Evolutionary conservation across 2,329 filamentous ascomycete genomes (phyloP), one percentile per base, ranked within the genome.

Genomic region (Samsoniella hepiali): DNA sequence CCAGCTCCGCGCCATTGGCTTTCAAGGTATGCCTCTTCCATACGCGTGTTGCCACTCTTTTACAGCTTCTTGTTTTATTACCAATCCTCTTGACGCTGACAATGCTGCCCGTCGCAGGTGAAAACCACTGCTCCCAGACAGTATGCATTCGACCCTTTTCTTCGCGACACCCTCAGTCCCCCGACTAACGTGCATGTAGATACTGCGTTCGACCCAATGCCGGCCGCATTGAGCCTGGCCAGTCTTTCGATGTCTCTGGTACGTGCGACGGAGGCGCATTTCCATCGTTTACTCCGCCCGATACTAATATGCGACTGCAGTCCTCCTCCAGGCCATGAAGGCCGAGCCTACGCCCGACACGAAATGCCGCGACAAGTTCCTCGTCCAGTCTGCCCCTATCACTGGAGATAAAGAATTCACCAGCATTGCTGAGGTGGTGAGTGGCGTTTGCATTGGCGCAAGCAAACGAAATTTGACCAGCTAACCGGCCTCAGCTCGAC

Each of bases 101-200:
- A 59, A 63, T 58, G 40, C 8, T 42, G 13, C 5, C 40, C n/a
- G 45, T 49, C 44, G 15, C 70, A 97, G 93, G 95, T 99, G 78
- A 99, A 99, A 88, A 99, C 95, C 56, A 99, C 95, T 67, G 95
- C 95, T 57, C 95, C 95, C 40, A 98, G 98, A 81, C 95, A 98
- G 94, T 99, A 91, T 74, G 90, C 78, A 67, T 32, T 29, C 51
- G 27, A 22, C 29, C n/a, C 47, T 45, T 54, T 50, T 42, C 9
- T 55, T 62, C 57, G 31, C 34, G 55, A 63, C 44, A 47, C 11
- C 13, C 38, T 11, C n/a, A 31, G 11, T 58, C 63, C 58, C 63
- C 47, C 62, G 63, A 64, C 60, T 67, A 66, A 65, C 64, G 64
- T 68, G 54, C 66, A 63, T 68, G 45, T 72, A 97, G 94, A 83